These are phyloP conservation scores for Adansonia grandidieri DNA, from an alignment of 441 rosid genomes.

Conservation along the genomic window DNA sequence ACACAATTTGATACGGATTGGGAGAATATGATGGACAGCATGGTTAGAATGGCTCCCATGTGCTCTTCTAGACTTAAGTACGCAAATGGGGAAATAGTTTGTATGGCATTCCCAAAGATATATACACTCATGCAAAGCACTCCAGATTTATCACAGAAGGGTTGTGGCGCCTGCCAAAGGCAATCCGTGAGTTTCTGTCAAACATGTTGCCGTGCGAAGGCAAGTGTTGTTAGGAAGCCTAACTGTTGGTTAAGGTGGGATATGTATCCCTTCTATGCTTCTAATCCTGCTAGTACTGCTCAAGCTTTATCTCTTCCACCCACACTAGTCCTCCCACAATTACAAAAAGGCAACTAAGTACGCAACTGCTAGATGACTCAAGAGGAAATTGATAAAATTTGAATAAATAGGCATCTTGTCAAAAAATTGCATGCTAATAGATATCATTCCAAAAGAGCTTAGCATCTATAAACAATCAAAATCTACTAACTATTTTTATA, in stretches of 20 bases:
- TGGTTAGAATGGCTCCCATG: neutral
- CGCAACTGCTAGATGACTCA: neutral
- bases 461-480: too few relatives aligned
- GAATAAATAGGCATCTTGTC: too few relatives aligned
- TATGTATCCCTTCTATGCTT: constrained; percentile 32
- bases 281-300: neutral
- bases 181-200: constrained; percentile 18
- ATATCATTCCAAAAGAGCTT: too few relatives aligned
- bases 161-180: constrained; percentile 15
- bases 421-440: too few relatives aligned
- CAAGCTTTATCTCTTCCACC: constrained; percentile 25
- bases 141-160: neutral
- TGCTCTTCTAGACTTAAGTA: neutral
- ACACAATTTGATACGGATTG: constrained; percentile 30
- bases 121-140: neutral
- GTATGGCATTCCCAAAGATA: neutral
- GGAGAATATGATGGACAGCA: constrained; percentile 20
- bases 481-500: too few relatives aligned
- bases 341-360: neutral
- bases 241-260: constrained; percentile 40
- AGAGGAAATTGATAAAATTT: too few relatives aligned
- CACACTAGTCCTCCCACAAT: neutral
- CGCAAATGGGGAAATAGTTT: neutral
- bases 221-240: constrained; percentile 29
- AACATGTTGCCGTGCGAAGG: constrained; percentile 23